These are phyloP conservation scores for Candida lessepsii DNA, from an alignment of 805 yeast species.

Conservation along the genomic window DNA sequence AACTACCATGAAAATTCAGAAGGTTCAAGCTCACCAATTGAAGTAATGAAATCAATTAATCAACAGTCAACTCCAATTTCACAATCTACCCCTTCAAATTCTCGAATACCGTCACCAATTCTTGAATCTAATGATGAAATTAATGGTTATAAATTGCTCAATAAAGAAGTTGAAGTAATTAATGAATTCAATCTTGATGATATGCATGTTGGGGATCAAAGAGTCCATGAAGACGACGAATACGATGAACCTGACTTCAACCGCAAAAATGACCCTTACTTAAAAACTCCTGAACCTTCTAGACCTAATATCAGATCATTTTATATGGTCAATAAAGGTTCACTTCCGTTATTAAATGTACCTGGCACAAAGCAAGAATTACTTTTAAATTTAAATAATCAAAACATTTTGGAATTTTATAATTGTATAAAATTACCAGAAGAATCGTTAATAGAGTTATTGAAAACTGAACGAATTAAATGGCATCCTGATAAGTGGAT, in stretches of 20 bases:
- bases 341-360: slow-evolving; percentile 14
- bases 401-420: slow-evolving; percentile 27
- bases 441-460: slow-evolving; percentile 19
- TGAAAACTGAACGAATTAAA: slow-evolving; percentile 51
- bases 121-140: slow-evolving; percentile 6
- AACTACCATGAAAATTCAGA: slow-evolving; percentile 12
- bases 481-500: slow-evolving; percentile 76
- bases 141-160: slow-evolving; percentile 14
- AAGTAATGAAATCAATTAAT: slow-evolving; percentile 7
- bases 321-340: slow-evolving; percentile 8
- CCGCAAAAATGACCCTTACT: slow-evolving; percentile 17
- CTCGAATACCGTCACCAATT: slow-evolving; percentile 19
- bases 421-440: slow-evolving; percentile 16
- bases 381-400: slow-evolving; percentile 20
- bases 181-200: slow-evolving; percentile 3
- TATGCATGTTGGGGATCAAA: slow-evolving; percentile 1
- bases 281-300: slow-evolving; percentile 9
- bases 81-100: slow-evolving; percentile 43
- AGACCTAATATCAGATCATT: not conserved
- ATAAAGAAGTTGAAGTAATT: slow-evolving; percentile 13
- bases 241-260: not conserved
- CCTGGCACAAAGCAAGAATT: slow-evolving; percentile 15
- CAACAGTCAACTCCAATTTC: slow-evolving; percentile 37
- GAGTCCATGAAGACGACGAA: slow-evolving; percentile 4
- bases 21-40: slow-evolving; percentile 13